A percentile compares a stretch with the other conserved stretches of the same genome.
Evolutionary conservation across 495 filamentous ascomycete species (phyloP).

Genomic region (Pyronema omphalodes): DNA sequence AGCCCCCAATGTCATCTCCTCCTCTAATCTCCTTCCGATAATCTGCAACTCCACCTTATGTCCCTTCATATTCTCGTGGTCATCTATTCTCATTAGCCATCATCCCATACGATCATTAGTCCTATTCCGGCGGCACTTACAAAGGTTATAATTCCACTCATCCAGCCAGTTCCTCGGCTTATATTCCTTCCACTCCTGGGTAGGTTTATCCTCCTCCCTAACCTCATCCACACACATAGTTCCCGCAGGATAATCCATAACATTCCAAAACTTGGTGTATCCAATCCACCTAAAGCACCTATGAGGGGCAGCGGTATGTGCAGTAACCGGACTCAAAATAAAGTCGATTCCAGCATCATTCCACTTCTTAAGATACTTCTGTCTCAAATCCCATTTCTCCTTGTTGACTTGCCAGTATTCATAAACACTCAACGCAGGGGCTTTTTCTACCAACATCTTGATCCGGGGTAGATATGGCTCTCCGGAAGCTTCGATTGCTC

Average conservation of each 20-base stretch:
- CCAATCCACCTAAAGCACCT: no score
- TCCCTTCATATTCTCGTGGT: constrained; percentile 51
- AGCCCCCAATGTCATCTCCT: constrained; percentile 76
- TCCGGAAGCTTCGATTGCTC: constrained; percentile 26
- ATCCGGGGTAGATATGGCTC: constrained; percentile 41
- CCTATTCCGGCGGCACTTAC: constrained; percentile 3
- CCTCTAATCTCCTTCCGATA: constrained; percentile 65
- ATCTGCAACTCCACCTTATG: constrained; percentile 77
- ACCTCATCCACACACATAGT: no score
- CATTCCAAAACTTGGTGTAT: no score
- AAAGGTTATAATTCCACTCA: constrained; percentile 24
- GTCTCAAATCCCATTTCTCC: constrained; percentile 32
- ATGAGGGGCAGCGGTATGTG: no score
- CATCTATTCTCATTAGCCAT: constrained; percentile 10
- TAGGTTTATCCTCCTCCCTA: background rate
- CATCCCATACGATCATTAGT: background rate
- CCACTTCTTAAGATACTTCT: constrained; percentile 40
- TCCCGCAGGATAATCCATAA: no score
- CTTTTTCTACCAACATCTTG: constrained; percentile 20
- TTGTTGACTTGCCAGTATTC: constrained; percentile 40
- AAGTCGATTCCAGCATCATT: constrained; percentile 17
- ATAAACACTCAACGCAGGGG: constrained; percentile 33
- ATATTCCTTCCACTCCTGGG: constrained; percentile 10
- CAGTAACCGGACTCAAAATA: no score
- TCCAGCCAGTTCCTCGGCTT: constrained; percentile 21